Percentiles rank a stretch among this genome's conserved stretches.
Conservation (phyloP, 2,329 filamentous ascomycete genomes). For the Claviceps sorghi region DNA sequence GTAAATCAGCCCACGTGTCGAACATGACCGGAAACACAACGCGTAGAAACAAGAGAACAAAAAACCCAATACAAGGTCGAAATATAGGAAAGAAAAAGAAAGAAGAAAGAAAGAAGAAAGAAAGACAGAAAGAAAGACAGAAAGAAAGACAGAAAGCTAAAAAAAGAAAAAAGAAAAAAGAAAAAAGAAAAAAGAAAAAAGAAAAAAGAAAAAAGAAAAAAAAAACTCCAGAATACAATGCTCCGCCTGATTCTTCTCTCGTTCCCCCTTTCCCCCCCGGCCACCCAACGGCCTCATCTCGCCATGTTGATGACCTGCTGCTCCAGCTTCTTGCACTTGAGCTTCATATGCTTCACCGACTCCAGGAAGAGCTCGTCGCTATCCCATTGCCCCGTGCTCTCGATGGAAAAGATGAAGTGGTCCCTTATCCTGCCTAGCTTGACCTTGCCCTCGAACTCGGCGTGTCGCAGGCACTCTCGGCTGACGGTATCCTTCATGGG, state of each 20-base stretch:
- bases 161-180: not conserved
- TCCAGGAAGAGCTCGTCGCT: conserved; percentile 91
- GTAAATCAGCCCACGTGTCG: not conserved
- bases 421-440: conserved; percentile 80
- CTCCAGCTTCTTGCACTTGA: conserved; percentile 65
- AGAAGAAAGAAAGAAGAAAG: not conserved
- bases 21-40: too few relatives aligned
- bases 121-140: not conserved
- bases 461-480: conserved; percentile 78
- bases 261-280: not conserved
- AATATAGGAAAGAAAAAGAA: not conserved
- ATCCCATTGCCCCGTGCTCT: conserved; percentile 90
- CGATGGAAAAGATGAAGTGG: conserved; percentile 94
- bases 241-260: not conserved
- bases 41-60: too few relatives aligned
- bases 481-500: conserved; percentile 92
- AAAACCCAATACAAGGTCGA: too few relatives aligned
- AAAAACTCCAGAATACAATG: not conserved
- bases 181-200: not conserved
- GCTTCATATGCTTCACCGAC: conserved; percentile 68
- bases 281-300: conserved; percentile 21
- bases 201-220: not conserved
- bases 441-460: conserved; percentile 90
- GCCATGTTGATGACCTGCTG: conserved; percentile 54
- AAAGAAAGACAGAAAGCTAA: conserved; percentile 7